Evolutionary conservation across 2,329 filamentous ascomycete species (phyloP), one percentile per base, ranked within the genome.

Genomic region (Pestalotiopsis sp.): DNA sequence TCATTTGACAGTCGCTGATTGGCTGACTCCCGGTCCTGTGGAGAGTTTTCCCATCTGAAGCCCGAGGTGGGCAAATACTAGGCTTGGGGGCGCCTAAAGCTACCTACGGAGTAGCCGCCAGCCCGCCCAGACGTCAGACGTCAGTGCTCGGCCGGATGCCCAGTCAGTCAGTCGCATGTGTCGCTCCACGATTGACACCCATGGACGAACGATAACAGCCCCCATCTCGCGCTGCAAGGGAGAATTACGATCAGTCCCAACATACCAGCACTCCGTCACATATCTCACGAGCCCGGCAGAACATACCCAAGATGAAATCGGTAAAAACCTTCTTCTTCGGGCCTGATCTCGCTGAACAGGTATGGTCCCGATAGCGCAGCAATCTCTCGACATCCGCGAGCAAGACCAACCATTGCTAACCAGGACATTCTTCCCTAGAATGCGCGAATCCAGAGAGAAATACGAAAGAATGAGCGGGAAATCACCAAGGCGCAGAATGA

Each of bases 361-460:
- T 97, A 85, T 73, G 85, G 74, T 67, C 57, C 58, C 61, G 49
- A 31, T 45, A 63, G 58, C 67, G 68, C 61, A 49, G 65, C 66
- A 11, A 20, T 38, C 41, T 4, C 38, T 52, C 20, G 45, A 67
- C 57, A 39, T 49, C 20, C 36, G 23, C 65, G 17, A 61, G 27
- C 17, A 59, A 23, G 13, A 59, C 25, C 52, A 27, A n/a, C 59
- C 59, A n/a, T 49, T 49, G 14, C 38, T 61, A 17, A 61, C 31
- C 49, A 52, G 7, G 41, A 20, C 38, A 23, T 57, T 12, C 23
- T 25, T 11, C 14, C 92, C 96, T 83, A 91, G 95, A 72, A 98
- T 98, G 91, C 98, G 95, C 83, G 97, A 98, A 92, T 99, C 76
- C 93, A 95, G 70, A 85, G 90, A 78, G 98, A 98, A 82, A 92